phyloP scores from a whole-genome alignment of 352 stramenopile genomes.

The Phytophthora sp. region DNA sequence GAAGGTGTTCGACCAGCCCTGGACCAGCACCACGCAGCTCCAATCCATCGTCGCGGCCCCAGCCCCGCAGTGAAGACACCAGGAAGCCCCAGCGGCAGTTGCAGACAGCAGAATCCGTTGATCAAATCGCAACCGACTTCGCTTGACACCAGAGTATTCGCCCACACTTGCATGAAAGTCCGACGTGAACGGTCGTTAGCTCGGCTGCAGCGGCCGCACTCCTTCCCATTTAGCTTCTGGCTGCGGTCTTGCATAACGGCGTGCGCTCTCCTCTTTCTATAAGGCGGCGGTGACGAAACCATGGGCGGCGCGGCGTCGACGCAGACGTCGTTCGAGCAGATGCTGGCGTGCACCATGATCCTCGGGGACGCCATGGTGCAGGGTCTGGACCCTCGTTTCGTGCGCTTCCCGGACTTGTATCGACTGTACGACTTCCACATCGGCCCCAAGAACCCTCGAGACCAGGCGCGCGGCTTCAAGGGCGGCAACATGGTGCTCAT shows the following conservation, averaged over 20 bases:
- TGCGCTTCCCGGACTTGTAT: conserved; percentile 84
- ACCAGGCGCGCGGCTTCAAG: conserved; percentile 49
- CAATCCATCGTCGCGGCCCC: conserved; percentile 20
- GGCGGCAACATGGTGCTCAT: conserved; percentile 69
- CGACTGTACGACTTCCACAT: conserved; percentile 84
- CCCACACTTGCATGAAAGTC: conserved; percentile 18
- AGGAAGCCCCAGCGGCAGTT: background rate
- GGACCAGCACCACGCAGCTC: conserved; percentile 38
- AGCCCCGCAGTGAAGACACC: conserved; percentile 6
- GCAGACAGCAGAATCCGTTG: conserved; percentile 11
- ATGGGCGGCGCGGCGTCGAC: conserved; percentile 81
- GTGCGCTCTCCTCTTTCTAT: background rate
- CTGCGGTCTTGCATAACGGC: background rate
- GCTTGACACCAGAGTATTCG: too few species aligned
- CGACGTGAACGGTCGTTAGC: conserved; percentile 26
- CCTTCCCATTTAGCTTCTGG: conserved; percentile 8
- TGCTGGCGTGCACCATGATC: conserved; percentile 87
- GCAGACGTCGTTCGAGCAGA: conserved; percentile 77
- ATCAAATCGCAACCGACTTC: conserved; percentile 17
- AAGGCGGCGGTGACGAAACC: background rate
- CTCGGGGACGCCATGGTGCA: conserved; percentile 85
- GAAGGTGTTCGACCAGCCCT: conserved; percentile 37
- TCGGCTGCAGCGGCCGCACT: background rate
- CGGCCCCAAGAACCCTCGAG: conserved; percentile 57
- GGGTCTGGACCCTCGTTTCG: conserved; percentile 76